Evolutionary conservation across 805 yeast species (phyloP).

Genomic region (Lipomyces mesembrius): DNA sequence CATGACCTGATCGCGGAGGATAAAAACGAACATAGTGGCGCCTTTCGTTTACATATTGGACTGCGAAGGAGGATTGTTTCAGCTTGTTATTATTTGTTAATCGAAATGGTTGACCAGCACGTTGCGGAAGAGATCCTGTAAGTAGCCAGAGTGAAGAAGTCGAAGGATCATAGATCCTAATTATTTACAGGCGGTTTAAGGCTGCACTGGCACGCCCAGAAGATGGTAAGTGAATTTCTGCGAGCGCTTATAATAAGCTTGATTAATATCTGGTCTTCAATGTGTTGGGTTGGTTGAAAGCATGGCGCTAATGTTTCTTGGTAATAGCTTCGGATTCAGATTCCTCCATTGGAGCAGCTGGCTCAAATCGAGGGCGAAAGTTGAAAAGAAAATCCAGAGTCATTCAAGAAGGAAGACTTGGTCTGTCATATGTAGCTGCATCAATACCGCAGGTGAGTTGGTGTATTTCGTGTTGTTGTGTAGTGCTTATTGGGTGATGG

Average conservation of each 20-base stretch:
- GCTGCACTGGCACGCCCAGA: conserved; percentile 44
- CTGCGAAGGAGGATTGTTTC: neutral
- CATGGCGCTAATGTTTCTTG: neutral
- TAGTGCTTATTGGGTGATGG: neutral
- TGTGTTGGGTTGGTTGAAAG: neutral
- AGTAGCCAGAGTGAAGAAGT: conserved; percentile 8
- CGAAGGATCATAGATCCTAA: neutral
- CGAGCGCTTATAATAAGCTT: no score
- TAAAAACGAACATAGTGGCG: neutral
- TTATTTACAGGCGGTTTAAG: conserved; percentile 42
- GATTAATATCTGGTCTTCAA: neutral
- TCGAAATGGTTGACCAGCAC: conserved; percentile 34
- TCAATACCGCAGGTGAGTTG: conserved; percentile 9
- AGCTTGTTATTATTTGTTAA: neutral
- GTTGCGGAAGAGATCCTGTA: conserved; percentile 37
- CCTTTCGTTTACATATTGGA: neutral
- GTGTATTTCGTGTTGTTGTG: neutral
- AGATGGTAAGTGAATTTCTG: conserved; percentile 39
- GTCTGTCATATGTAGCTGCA: conserved; percentile 31
- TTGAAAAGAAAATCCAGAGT: conserved; percentile 55
- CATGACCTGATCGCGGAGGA: neutral
- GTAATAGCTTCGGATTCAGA: conserved; percentile 42
- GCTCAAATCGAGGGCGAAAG: conserved; percentile 63
- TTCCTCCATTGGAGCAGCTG: conserved; percentile 42
- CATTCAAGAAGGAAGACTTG: conserved; percentile 54